These are phyloP conservation scores for Pseudopyrenochaeta lycopersici DNA, from an alignment of 2,329 filamentous ascomycete species.

Conservation along the genomic window DNA sequence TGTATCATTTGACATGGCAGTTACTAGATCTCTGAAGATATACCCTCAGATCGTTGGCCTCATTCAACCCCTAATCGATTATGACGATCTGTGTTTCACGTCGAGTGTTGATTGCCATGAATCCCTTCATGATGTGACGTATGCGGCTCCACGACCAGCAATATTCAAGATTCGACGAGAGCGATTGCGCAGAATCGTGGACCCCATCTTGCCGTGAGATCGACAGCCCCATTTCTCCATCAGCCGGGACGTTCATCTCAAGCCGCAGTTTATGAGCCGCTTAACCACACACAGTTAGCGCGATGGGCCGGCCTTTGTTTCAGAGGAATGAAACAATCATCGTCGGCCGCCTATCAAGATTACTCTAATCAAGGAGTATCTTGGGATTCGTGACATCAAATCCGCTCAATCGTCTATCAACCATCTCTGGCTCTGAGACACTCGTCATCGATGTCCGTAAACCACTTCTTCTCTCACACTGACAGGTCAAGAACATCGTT, in stretches of 20 bases:
- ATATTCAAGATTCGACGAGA: conserved; percentile 1
- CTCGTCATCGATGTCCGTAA: background rate
- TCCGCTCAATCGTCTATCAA: background rate
- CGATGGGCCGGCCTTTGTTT: conserved; percentile 1
- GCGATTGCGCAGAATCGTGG: background rate
- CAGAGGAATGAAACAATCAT: conserved; percentile 1
- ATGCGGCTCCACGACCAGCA: background rate
- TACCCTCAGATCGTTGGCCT: no score
- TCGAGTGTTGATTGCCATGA: no score
- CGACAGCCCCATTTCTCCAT: conserved; percentile 8
- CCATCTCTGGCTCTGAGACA: background rate
- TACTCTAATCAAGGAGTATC: background rate
- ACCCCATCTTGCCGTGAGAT: background rate
- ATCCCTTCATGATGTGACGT: background rate
- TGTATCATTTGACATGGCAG: no score
- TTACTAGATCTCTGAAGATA: no score
- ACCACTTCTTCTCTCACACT: no score
- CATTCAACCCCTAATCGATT: no score
- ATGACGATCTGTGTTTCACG: no score
- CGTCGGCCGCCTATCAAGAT: conserved; percentile 4
- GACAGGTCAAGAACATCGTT: background rate
- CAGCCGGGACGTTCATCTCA: conserved; percentile 6
- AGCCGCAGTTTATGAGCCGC: background rate
- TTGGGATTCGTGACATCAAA: background rate
- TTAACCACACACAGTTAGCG: conserved; percentile 2